Evolutionary conservation across 441 rosid species (phyloP).

Genomic region (Capsella rubella): DNA sequence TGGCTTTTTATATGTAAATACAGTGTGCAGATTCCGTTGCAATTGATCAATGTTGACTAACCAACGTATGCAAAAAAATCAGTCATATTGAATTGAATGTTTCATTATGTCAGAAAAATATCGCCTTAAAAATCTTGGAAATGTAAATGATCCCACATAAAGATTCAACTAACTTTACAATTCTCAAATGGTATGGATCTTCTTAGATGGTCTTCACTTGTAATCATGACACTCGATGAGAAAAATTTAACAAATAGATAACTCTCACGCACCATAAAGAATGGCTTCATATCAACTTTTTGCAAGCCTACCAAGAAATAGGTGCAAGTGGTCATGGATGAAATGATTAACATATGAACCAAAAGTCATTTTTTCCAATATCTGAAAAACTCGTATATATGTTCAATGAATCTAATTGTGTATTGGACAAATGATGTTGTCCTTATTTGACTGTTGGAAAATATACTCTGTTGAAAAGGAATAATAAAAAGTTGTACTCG

Average conservation of each 20-base stretch:
- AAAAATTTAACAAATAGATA: constrained; percentile 11
- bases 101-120: not conserved
- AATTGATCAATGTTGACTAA: not conserved
- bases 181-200: constrained; percentile 1
- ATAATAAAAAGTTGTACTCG: constrained; percentile 17
- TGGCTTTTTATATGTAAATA: constrained; percentile 18
- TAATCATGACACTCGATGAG: constrained; percentile 15
- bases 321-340: constrained; percentile 23
- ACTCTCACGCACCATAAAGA: constrained; percentile 18
- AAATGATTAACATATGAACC: constrained; percentile 8
- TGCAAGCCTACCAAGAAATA: constrained; percentile 26
- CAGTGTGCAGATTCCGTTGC: constrained; percentile 21
- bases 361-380: constrained; percentile 10
- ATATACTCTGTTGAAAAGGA: constrained; percentile 14
- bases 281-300: constrained; percentile 23
- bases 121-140: not conserved
- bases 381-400: constrained; percentile 18
- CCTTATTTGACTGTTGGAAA: constrained; percentile 35
- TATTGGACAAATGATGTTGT: constrained; percentile 31
- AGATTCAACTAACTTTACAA: not conserved
- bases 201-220: not conserved
- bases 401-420: constrained; percentile 33
- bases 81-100: not conserved
- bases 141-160: not conserved
- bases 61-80: not conserved